Base-by-base conservation (phyloP, 805 yeast genomes). In the Candida xyloterini region DNA sequence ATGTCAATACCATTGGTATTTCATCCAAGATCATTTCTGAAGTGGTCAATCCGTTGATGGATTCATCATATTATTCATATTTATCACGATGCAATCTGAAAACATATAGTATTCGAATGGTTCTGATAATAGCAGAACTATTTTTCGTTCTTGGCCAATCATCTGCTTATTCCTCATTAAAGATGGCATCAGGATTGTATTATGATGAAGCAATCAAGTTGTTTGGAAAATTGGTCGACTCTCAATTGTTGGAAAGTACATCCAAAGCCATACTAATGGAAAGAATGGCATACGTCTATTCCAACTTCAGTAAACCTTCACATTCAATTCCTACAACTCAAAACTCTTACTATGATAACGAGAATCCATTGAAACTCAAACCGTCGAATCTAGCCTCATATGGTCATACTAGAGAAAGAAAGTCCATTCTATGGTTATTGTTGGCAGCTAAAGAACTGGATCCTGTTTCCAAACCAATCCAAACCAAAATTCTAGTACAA, bases 401-500 rank as follows among this genome's bases (percentile, higher is more conserved):
- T 26, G 81, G 91, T 0, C 58, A 77, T 15, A 76, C 84, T 2
- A 67, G 95, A 42, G 62, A 62, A 36, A 71, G 97, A 39, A 88
- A 88, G 56, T 78, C 89, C 1, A 77, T 86, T 0, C 68, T 90
- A 21, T 89, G 95, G 87, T 72, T 74, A 48, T 57, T 89, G 20
- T 57, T 89, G 20, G 81, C 96, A 0, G 82, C 88, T 6, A 75
- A 75, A 40, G 85, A 84, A 55, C 79, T 95, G 84, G 70, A 71
- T 35, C 60, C 61, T 2, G 42, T 26, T 7, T 42, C 48, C 8
- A 55, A 53, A 14, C 58, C 62, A 1, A 33, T 48, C 2, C 64
- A 62, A 35, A 52, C 52, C 2, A 43, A 38, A n/a, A 18, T 57
- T 2, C 31, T 59, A 15, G 32, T 60, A 1, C 46, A 56, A 43